These are phyloP conservation scores for Saccharomycopsis oosterbeekiorum DNA, from an alignment of 805 yeast species.

Conservation along the genomic window DNA sequence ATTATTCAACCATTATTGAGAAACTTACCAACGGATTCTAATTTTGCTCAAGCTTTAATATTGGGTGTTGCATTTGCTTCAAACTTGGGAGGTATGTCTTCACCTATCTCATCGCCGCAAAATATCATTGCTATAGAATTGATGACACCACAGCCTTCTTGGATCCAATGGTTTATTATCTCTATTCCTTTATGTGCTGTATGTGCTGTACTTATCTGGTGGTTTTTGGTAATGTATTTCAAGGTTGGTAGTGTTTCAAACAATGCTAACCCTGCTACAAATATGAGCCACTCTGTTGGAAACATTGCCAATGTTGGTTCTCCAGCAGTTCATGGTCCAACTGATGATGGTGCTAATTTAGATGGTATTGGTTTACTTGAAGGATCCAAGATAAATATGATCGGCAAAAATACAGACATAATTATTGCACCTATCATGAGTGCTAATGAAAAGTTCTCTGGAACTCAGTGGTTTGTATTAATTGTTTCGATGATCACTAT, in stretches of 20 bases:
- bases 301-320: neutral
- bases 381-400: neutral
- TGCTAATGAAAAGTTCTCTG: conserved; percentile 49
- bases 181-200: conserved; percentile 70
- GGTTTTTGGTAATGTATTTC: conserved; percentile 57
- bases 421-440: neutral
- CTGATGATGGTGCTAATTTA: neutral
- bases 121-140: conserved; percentile 82
- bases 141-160: conserved; percentile 62
- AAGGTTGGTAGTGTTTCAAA: conserved; percentile 30
- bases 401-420: neutral
- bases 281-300: neutral
- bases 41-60: conserved; percentile 75
- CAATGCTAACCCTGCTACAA: conserved; percentile 8
- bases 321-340: neutral
- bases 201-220: conserved; percentile 62
- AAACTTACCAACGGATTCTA: conserved; percentile 69
- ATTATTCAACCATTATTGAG: conserved; percentile 84
- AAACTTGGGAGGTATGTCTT: conserved; percentile 93
- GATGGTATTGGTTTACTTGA: neutral
- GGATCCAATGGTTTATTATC: conserved; percentile 92
- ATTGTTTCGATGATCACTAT: conserved; percentile 63
- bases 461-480: conserved; percentile 67
- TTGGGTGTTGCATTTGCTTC: conserved; percentile 91
- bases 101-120: conserved; percentile 96